phyloP scores from a whole-genome alignment of 108 stramenopile species.

The Cyclotella sp. region DNA sequence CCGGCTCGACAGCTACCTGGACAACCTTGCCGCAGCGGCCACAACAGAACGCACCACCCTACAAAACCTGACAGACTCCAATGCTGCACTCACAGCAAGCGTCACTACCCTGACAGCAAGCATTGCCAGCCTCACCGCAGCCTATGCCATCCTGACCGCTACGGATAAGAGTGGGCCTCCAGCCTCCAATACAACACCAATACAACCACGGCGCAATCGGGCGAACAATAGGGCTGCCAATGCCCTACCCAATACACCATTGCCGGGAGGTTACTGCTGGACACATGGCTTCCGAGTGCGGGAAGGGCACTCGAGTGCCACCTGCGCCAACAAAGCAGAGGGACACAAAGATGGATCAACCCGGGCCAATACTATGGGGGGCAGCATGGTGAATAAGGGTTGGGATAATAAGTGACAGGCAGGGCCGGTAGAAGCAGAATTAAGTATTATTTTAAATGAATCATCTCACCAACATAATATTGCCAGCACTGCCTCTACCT shows the following conservation, averaged over 20 bases:
- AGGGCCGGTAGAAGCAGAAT: background rate
- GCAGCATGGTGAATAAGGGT: background rate
- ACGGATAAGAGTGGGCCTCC: no score
- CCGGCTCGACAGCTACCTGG: no score
- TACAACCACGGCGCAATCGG: background rate
- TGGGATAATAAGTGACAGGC: background rate
- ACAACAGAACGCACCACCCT: background rate
- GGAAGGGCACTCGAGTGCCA: background rate
- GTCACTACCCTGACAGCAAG: no score
- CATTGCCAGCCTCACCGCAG: no score
- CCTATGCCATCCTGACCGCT: no score
- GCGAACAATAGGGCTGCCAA: no score
- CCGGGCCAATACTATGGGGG: conserved; percentile 3
- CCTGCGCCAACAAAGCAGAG: background rate
- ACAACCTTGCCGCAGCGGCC: no score
- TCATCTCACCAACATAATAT: background rate
- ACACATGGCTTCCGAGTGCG: no score
- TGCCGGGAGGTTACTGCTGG: background rate
- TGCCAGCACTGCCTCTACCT: background rate
- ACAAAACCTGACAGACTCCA: no score
- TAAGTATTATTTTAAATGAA: background rate
- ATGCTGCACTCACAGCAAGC: no score
- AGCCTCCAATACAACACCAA: background rate
- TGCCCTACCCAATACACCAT: background rate
- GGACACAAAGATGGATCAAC: conserved; percentile 9